Evolutionary conservation across 495 filamentous ascomycete genomes (phyloP).

Genomic region (Aspergillus bertholletiae): DNA sequence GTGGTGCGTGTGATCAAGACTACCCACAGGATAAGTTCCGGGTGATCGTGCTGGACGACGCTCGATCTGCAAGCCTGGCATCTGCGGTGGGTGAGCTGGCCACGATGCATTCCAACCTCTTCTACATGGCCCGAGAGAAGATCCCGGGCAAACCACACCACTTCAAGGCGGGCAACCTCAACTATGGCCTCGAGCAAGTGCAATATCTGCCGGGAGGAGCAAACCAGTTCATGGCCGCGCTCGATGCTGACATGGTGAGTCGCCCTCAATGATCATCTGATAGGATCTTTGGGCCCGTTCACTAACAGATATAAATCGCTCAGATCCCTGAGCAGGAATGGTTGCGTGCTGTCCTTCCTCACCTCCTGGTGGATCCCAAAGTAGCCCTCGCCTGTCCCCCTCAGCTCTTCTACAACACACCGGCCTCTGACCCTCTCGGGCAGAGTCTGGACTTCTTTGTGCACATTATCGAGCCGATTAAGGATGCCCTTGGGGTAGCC

Average conservation of each 20-base stretch:
- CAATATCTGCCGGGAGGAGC: constrained; percentile 33
- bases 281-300: too few species aligned
- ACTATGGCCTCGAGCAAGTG: constrained; percentile 40
- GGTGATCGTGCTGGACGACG: constrained; percentile 53
- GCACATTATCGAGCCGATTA: constrained; percentile 49
- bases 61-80: constrained; percentile 30
- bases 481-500: constrained; percentile 29
- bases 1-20: constrained; percentile 44
- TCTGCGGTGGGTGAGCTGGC: constrained; percentile 19
- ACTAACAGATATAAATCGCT: too few species aligned
- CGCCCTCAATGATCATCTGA: too few species aligned
- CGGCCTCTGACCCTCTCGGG: constrained; percentile 44
- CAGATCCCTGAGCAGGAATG: constrained; percentile 48
- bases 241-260: constrained; percentile 51
- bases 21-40: constrained; percentile 48
- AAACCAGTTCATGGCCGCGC: constrained; percentile 45
- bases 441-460: constrained; percentile 37
- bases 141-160: constrained; percentile 44
- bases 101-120: constrained; percentile 12
- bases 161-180: constrained; percentile 56
- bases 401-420: constrained; percentile 54
- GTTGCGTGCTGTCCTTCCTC: constrained; percentile 47
- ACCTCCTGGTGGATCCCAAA: constrained; percentile 43
- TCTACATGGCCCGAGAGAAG: constrained; percentile 47
- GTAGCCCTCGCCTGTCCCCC: constrained; percentile 51